phyloP scores from a whole-genome alignment of 2,329 filamentous ascomycete species.

The Paraconiothyrium brasiliense region DNA sequence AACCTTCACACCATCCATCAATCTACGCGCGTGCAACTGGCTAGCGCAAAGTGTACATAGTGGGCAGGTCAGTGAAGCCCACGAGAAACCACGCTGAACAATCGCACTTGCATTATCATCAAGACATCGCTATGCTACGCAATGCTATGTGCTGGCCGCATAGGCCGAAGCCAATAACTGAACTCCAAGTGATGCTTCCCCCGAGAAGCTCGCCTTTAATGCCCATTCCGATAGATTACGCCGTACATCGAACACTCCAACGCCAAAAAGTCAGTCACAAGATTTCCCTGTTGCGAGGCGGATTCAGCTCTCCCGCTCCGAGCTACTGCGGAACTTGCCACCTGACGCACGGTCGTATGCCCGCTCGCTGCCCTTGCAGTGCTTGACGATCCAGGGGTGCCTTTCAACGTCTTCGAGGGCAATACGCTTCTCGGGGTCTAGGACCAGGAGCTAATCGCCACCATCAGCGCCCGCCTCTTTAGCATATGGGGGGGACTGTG shows the following conservation, averaged over 20 bases:
- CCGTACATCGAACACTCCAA: constrained; percentile 26
- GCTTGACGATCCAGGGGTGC: constrained; percentile 97
- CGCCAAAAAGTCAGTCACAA: constrained; percentile 9
- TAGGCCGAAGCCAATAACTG: constrained; percentile 14
- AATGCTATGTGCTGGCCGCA: constrained; percentile 11
- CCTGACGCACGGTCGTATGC: constrained; percentile 44
- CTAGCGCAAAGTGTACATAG: too few species aligned
- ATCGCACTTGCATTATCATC: constrained; percentile 26
- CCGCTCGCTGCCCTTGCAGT: constrained; percentile 69
- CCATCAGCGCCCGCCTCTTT: constrained; percentile 18
- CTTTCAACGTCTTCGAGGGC: constrained; percentile 86
- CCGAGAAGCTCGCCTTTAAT: constrained; percentile 14
- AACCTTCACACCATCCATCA: too few species aligned
- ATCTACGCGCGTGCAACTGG: too few species aligned
- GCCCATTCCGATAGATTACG: constrained; percentile 28
- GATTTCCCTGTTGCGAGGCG: constrained; percentile 18
- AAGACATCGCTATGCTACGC: constrained; percentile 21
- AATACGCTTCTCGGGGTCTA: constrained; percentile 93
- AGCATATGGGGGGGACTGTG: neutral
- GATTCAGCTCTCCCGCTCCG: constrained; percentile 34
- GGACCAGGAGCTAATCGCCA: constrained; percentile 69
- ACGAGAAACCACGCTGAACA: neutral
- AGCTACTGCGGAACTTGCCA: constrained; percentile 39
- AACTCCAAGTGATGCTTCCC: constrained; percentile 25
- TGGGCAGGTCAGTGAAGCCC: too few species aligned